Evolutionary conservation across 2,329 filamentous ascomycete genomes (phyloP).

Genomic region (Fusarium torreyae): DNA sequence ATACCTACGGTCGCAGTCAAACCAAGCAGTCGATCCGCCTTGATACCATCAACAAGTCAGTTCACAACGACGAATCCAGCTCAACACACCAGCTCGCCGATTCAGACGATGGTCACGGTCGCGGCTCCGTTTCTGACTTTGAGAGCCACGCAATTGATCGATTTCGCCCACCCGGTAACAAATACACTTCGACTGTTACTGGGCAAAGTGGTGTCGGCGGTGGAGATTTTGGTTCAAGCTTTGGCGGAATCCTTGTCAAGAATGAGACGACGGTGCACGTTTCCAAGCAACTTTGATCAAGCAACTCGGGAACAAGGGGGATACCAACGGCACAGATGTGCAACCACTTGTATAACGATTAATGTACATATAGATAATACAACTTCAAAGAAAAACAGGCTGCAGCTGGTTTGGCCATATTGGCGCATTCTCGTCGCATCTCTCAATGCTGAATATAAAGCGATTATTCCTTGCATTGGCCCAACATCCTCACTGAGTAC

Average conservation of each 20-base stretch:
- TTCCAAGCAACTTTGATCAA: constrained; percentile 17
- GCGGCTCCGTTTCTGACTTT: constrained; percentile 39
- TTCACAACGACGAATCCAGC: constrained; percentile 32
- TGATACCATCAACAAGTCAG: constrained; percentile 34
- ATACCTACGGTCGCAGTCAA: constrained; percentile 42
- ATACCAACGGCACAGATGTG: neutral
- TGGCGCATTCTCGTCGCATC: no score
- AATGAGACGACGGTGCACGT: constrained; percentile 42
- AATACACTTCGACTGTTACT: constrained; percentile 34
- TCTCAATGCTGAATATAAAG: no score
- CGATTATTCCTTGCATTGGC: no score
- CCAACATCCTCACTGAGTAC: no score
- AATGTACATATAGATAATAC: neutral
- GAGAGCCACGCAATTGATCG: constrained; percentile 44
- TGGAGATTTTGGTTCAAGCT: constrained; percentile 2
- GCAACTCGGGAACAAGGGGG: neutral
- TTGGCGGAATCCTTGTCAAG: constrained; percentile 46
- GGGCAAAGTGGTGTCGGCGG: constrained; percentile 12
- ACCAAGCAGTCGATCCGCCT: constrained; percentile 46
- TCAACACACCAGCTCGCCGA: constrained; percentile 46
- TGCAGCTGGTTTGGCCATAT: no score
- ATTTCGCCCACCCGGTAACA: constrained; percentile 24
- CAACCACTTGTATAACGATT: neutral
- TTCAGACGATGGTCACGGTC: constrained; percentile 9
- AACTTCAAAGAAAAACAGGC: no score